These are phyloP conservation scores for Xylaria flabelliformis DNA, from an alignment of 495 filamentous ascomycete species.

Conservation along the genomic window DNA sequence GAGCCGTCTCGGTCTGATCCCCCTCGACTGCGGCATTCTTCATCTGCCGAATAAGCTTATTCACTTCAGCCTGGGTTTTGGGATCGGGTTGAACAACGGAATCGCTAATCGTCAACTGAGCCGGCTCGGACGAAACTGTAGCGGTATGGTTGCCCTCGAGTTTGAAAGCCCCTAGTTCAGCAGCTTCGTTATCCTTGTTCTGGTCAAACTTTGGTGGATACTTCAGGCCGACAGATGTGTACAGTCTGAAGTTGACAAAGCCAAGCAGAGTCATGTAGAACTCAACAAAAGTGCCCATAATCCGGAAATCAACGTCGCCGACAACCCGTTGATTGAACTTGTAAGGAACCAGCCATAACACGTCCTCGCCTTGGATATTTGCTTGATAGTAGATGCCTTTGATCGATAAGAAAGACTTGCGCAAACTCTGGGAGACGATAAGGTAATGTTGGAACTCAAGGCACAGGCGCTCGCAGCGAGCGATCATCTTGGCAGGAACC, in stretches of 20 bases:
- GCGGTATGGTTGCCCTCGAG: conserved; percentile 74
- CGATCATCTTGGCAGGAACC: conserved; percentile 91
- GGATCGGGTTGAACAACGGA: conserved; percentile 53
- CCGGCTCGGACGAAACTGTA: conserved; percentile 51
- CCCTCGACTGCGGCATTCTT: conserved; percentile 50
- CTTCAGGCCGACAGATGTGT: conserved; percentile 85
- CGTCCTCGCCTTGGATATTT: conserved; percentile 96
- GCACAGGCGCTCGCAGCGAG: conserved; percentile 86
- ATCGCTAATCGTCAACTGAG: conserved; percentile 61
- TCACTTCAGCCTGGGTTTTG: conserved; percentile 61
- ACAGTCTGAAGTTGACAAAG: conserved; percentile 94
- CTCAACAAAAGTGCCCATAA: conserved; percentile 98
- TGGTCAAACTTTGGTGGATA: conserved; percentile 95
- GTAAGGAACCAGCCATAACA: conserved; percentile 97
- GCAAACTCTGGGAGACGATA: conserved; percentile 84
- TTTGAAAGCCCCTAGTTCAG: conserved; percentile 89
- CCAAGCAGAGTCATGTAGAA: conserved; percentile 96
- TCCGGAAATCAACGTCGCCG: conserved; percentile 93
- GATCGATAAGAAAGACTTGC: conserved; percentile 96
- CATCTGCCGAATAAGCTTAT: conserved; percentile 60
- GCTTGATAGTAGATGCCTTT: conserved; percentile 99
- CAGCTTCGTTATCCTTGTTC: conserved; percentile 83
- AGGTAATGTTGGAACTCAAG: conserved; percentile 98
- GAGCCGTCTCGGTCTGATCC: conserved; percentile 56
- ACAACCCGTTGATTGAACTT: conserved; percentile 93